These are phyloP conservation scores for Phytophthora boehmeriae DNA, from an alignment of 352 stramenopile genomes.

Conservation along the genomic window DNA sequence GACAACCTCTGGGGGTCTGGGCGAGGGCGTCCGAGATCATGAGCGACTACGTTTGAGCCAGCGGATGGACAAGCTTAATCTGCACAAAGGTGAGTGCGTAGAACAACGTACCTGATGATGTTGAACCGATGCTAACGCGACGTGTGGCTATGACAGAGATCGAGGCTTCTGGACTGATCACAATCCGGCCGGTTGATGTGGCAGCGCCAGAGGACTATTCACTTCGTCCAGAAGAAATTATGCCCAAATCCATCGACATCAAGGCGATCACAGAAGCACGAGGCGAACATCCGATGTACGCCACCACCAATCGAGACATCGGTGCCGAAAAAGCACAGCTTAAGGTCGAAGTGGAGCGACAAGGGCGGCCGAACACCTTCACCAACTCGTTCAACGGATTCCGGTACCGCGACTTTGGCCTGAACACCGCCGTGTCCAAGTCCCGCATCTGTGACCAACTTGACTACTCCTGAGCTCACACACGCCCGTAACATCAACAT, in stretches of 20 bases:
- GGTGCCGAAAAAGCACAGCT: conserved; percentile 77
- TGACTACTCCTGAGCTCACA: conserved; percentile 50
- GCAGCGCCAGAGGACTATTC: conserved; percentile 54
- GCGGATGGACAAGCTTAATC: conserved; percentile 74
- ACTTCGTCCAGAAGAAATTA: conserved; percentile 55
- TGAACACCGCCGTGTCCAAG: conserved; percentile 83
- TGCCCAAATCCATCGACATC: conserved; percentile 60
- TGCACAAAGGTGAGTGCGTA: conserved; percentile 59
- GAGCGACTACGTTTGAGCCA: conserved; percentile 70
- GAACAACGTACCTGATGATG: conserved; percentile 11
- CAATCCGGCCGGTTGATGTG: conserved; percentile 61
- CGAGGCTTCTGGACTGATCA: conserved; percentile 53
- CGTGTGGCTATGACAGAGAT: conserved; percentile 45
- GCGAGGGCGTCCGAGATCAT: conserved; percentile 43
- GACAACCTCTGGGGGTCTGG: conserved; percentile 62
- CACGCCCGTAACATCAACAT: conserved; percentile 1
- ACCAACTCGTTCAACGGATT: conserved; percentile 89
- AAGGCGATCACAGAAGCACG: conserved; percentile 64
- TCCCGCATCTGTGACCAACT: conserved; percentile 83
- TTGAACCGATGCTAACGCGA: neutral
- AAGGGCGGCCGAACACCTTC: conserved; percentile 73
- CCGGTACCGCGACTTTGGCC: conserved; percentile 80
- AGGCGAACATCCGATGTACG: conserved; percentile 71
- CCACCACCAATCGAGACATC: conserved; percentile 74
- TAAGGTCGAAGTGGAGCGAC: conserved; percentile 71